Percentiles rank a stretch among this genome's conserved stretches.
These are phyloP conservation scores for Aspergillus melleus DNA, from an alignment of 2,329 filamentous ascomycete species.

Conservation along the genomic window DNA sequence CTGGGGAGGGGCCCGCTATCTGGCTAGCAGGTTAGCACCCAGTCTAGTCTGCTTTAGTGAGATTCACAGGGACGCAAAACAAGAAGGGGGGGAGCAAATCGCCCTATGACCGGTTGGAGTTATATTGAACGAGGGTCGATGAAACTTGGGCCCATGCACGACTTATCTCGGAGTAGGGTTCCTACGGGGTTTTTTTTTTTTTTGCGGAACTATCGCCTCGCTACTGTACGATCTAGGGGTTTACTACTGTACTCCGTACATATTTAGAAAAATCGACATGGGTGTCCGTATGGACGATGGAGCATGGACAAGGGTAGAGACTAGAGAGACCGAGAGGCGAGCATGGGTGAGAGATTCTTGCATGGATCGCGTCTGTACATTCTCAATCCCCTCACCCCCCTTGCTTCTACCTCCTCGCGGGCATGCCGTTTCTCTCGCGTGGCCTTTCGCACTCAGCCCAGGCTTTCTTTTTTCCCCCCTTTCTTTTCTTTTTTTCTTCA, in stretches of 20 bases:
- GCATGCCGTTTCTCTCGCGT: not conserved
- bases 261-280: not conserved
- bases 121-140: not conserved
- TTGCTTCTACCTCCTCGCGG: not conserved
- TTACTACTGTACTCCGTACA: not conserved
- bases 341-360: not conserved
- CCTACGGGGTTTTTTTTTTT: no score
- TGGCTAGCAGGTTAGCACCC: no score
- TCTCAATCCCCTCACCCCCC: no score
- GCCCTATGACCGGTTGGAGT: not conserved
- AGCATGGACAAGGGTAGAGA: no score
- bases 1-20: not conserved
- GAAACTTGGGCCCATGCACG: not conserved
- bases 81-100: no score
- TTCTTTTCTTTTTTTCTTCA: no score
- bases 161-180: not conserved
- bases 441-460: not conserved
- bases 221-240: not conserved
- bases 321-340: no score
- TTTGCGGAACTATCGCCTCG: not conserved
- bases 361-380: no score
- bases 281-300: no score
- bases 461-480: no score
- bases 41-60: not conserved
- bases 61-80: no score